Conservation (phyloP, 2,329 filamentous ascomycete genomes). For the Sarocladiaceae sp. region DNA sequence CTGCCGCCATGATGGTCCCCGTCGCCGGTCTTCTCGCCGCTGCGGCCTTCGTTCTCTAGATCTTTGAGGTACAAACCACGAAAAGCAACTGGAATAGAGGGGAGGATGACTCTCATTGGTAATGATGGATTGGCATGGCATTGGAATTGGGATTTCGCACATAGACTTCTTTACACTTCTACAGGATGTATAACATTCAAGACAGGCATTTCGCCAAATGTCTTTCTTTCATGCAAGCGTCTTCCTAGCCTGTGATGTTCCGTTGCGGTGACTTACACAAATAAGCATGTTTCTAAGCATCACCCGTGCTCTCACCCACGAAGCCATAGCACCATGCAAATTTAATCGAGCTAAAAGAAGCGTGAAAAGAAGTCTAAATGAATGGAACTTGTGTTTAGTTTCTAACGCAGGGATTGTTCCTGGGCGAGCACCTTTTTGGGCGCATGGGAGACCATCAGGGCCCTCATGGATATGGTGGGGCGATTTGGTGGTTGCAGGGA, state of each 20-base stretch:
- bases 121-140: not conserved
- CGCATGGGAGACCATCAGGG: constrained; percentile 11
- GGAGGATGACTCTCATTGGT: not conserved
- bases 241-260: no score
- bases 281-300: constrained; percentile 10
- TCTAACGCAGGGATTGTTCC: not conserved
- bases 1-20: constrained; percentile 4
- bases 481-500: no score
- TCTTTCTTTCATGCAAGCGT: no score
- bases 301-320: no score
- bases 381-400: not conserved
- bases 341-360: not conserved
- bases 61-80: no score
- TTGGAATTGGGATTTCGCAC: not conserved
- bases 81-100: no score
- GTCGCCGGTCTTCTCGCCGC: constrained; percentile 4
- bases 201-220: no score
- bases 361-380: not conserved
- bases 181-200: no score
- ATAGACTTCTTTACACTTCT: not conserved
- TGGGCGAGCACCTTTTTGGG: not conserved
- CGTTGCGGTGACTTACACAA: not conserved
- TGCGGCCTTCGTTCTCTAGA: constrained; percentile 1
- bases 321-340: not conserved
- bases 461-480: not conserved